Evolutionary conservation across 2,329 filamentous ascomycete species (phyloP).

Genomic region (Aureobasidium sp.): DNA sequence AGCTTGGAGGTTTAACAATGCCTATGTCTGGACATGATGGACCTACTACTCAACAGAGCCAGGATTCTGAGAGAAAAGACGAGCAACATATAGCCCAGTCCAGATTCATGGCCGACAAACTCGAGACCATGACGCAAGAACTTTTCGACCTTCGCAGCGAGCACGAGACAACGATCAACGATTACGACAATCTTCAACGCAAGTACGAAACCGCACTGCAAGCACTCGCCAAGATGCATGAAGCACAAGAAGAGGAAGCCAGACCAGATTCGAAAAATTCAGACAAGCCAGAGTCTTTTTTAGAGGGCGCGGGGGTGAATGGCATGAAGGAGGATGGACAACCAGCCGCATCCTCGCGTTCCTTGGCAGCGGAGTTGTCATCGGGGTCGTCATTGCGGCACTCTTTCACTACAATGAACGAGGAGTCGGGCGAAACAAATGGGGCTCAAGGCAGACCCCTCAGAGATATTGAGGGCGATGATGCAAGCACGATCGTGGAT

Average conservation of each 20-base stretch:
- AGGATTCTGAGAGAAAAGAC: neutral
- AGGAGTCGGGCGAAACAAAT: constrained; percentile 45
- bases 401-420: constrained; percentile 23
- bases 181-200: constrained; percentile 71
- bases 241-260: constrained; percentile 56
- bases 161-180: constrained; percentile 73
- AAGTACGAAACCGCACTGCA: constrained; percentile 89
- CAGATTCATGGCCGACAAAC: constrained; percentile 82
- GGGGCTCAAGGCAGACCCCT: constrained; percentile 47
- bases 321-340: constrained; percentile 61
- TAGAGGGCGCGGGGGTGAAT: constrained; percentile 66
- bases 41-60: neutral
- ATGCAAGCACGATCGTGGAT: constrained; percentile 17
- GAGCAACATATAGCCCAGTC: constrained; percentile 48
- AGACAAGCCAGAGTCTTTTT: constrained; percentile 67
- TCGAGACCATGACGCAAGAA: constrained; percentile 85
- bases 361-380: constrained; percentile 88
- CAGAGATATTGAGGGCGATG: constrained; percentile 37
- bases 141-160: constrained; percentile 83
- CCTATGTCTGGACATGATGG: neutral
- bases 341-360: constrained; percentile 68
- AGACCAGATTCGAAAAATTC: constrained; percentile 42
- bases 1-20: neutral
- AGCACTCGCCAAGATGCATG: constrained; percentile 75
- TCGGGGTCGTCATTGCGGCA: constrained; percentile 64